These are phyloP conservation scores for Kingdonia uniflora DNA, from an alignment of 164 flowering plant species.

Conservation along the genomic window DNA sequence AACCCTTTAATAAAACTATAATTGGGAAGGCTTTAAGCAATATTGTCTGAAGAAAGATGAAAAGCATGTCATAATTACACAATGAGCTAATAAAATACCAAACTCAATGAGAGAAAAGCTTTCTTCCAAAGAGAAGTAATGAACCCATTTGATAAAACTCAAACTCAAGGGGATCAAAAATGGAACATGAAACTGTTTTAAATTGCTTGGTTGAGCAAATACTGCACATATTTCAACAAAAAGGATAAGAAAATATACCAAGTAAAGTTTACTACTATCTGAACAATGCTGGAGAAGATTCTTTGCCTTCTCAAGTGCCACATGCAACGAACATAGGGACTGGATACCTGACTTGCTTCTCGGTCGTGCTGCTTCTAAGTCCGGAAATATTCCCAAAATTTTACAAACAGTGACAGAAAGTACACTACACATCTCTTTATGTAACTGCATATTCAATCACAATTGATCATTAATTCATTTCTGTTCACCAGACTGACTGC, in stretches of 20 bases:
- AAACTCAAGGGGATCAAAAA: not conserved
- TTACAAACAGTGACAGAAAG: conserved; percentile 66
- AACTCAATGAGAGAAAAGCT: no score
- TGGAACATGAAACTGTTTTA: no score
- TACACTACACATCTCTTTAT: conserved; percentile 78
- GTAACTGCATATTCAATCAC: conserved; percentile 48
- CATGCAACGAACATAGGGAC: conserved; percentile 84
- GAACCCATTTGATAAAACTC: no score
- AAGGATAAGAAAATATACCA: conserved; percentile 37
- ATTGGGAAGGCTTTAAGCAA: no score
- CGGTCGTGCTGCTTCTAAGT: conserved; percentile 83
- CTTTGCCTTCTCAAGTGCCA: conserved; percentile 91
- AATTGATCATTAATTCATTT: not conserved
- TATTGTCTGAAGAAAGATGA: no score
- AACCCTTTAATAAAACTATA: no score
- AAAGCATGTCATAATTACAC: no score
- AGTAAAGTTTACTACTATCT: conserved; percentile 85
- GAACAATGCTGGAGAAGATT: conserved; percentile 87
- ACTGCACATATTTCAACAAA: no score
- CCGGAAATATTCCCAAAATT: conserved; percentile 72
- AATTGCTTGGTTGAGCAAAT: no score
- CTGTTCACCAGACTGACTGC: not conserved
- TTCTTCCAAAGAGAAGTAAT: no score
- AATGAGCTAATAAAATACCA: no score
- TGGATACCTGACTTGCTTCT: conserved; percentile 96